phyloP scores from a whole-genome alignment of 106 monocot species.

The Chionographis japonica region DNA sequence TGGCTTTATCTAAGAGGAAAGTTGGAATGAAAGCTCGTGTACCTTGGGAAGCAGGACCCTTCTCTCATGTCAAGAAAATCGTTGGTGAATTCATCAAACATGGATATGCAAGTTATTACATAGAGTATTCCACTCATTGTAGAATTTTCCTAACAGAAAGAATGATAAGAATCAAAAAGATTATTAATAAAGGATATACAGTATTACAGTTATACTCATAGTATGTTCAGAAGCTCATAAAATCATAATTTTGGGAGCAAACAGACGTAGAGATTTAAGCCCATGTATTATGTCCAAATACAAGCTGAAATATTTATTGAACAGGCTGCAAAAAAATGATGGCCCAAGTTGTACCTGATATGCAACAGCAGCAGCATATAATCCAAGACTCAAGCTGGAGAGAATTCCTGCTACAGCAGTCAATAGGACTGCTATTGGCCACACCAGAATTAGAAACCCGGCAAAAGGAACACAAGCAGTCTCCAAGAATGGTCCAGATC shows the following conservation, averaged over 20 bases:
- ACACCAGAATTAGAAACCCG: conserved; percentile 34
- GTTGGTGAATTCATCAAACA: conserved; percentile 44
- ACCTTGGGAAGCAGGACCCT: conserved; percentile 55
- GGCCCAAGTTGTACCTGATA: conserved; percentile 25
- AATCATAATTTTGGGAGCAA: background rate
- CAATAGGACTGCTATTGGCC: conserved; percentile 34
- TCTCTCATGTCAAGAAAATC: conserved; percentile 33
- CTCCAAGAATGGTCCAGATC: conserved; percentile 45
- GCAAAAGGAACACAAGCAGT: conserved; percentile 47
- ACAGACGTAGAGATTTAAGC: background rate
- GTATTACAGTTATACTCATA: background rate
- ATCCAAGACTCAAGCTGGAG: conserved; percentile 31
- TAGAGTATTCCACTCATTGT: conserved; percentile 25
- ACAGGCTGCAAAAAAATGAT: background rate
- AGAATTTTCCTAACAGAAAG: conserved; percentile 25
- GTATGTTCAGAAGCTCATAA: too few relatives aligned
- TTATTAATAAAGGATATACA: background rate
- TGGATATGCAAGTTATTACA: conserved; percentile 22
- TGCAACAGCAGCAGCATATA: conserved; percentile 35
- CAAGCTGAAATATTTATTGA: background rate
- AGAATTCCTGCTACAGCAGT: conserved; percentile 16
- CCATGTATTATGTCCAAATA: background rate
- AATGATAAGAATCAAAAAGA: background rate
- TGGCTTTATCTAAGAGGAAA: too few relatives aligned
- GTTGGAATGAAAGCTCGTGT: background rate